phyloP scores from a whole-genome alignment of 1,284 basidiomycete species.

The Exsudoporus floridanus region DNA sequence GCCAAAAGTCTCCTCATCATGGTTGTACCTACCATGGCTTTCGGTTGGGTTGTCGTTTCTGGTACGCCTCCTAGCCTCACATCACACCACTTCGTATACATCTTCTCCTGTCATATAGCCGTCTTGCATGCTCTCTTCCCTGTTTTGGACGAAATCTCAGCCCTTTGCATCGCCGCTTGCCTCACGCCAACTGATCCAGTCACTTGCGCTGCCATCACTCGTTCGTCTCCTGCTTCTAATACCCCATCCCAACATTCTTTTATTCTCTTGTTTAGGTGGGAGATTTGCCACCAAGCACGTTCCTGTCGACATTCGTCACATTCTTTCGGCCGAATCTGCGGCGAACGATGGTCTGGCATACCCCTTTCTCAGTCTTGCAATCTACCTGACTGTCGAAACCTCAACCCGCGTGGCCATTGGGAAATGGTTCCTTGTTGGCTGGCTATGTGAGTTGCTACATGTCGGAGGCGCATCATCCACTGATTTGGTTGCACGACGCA shows the following conservation, averaged over 20 bases:
- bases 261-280: slow-evolving; percentile 64
- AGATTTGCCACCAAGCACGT: slow-evolving; percentile 89
- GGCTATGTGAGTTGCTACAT: slow-evolving; percentile 56
- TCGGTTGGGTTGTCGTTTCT: slow-evolving; percentile 71
- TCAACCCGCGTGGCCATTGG: slow-evolving; percentile 65
- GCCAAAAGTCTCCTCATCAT: slow-evolving; percentile 58
- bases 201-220: slow-evolving; percentile 49
- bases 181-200: slow-evolving; percentile 94
- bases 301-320: slow-evolving; percentile 76
- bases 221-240: slow-evolving; percentile 15
- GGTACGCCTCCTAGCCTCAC: slow-evolving; percentile 37
- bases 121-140: slow-evolving; percentile 72
- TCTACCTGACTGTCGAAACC: slow-evolving; percentile 80
- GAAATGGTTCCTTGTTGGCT: slow-evolving; percentile 81
- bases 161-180: slow-evolving; percentile 86
- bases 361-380: slow-evolving; percentile 85
- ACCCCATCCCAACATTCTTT: slow-evolving; percentile 12
- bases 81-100: background rate
- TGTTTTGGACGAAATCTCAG: slow-evolving; percentile 64
- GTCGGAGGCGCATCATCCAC: background rate
- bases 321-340: slow-evolving; percentile 91
- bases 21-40: slow-evolving; percentile 78
- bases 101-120: slow-evolving; percentile 31
- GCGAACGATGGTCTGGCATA: slow-evolving; percentile 88
- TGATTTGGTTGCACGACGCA: slow-evolving; percentile 29